Percentiles rank a stretch among this genome's conserved stretches.
Evolutionary conservation across 768 basidiomycete genomes (phyloP).

Genomic region (Amanita jacksonii): DNA sequence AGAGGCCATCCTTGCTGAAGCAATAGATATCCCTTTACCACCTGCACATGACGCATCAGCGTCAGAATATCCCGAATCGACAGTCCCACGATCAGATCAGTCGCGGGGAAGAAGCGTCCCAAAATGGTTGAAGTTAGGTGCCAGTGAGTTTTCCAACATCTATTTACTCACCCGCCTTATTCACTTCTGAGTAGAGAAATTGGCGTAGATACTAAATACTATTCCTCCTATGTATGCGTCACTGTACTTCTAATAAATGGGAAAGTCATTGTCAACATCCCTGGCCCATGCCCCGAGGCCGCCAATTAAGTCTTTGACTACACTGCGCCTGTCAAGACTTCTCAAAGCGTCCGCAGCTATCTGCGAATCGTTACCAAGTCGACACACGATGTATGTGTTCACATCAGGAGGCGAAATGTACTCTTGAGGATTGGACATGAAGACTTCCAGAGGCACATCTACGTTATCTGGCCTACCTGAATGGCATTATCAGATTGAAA

Average conservation of each 20-base stretch:
- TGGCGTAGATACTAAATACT: not conserved
- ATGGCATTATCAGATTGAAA: constrained; percentile 4
- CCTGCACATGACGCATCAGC: constrained; percentile 19
- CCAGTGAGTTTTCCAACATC: constrained; percentile 36
- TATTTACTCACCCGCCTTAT: no score
- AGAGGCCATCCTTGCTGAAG: constrained; percentile 42
- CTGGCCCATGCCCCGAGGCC: constrained; percentile 76
- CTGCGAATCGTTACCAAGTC: constrained; percentile 90
- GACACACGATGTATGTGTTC: constrained; percentile 60
- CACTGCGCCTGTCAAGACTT: constrained; percentile 17
- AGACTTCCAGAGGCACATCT: constrained; percentile 68
- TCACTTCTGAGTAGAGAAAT: constrained; percentile 1
- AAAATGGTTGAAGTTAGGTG: constrained; percentile 69
- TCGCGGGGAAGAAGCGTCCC: constrained; percentile 50
- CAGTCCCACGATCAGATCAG: constrained; percentile 1
- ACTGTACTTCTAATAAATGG: constrained; percentile 50
- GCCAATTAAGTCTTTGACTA: constrained; percentile 66
- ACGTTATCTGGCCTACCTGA: not conserved
- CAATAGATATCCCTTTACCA: constrained; percentile 59
- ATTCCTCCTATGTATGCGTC: constrained; percentile 4
- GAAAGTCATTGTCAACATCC: constrained; percentile 67
- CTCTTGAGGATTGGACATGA: constrained; percentile 51
- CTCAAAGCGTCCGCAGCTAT: constrained; percentile 66
- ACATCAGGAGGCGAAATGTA: constrained; percentile 22
- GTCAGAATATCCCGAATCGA: constrained; percentile 8